Percentiles rank a stretch among this genome's conserved stretches.
phyloP scores from a whole-genome alignment of 257 asterid species.

The Solanum clarkiae region DNA sequence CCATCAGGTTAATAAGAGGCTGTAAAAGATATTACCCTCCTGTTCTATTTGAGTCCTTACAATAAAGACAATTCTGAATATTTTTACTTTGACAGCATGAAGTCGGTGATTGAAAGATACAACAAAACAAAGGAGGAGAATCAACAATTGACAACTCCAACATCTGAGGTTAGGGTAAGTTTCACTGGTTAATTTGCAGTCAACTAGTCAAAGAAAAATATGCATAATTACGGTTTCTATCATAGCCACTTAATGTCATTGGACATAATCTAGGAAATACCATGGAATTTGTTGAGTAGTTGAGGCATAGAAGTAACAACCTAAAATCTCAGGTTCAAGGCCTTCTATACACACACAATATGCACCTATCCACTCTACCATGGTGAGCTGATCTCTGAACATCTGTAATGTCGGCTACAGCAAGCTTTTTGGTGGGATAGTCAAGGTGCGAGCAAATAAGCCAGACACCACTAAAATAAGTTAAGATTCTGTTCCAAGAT shows the following conservation, averaged over 20 bases:
- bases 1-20: not conserved
- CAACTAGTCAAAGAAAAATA: not conserved
- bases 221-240: not conserved
- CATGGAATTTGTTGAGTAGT: not conserved
- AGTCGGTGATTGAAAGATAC: slow-evolving; percentile 53
- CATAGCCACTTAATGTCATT: not conserved
- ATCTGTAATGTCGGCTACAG: not conserved
- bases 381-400: not conserved
- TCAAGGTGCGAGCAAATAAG: not conserved
- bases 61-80: not conserved
- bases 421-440: not conserved
- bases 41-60: not conserved
- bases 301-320: not conserved
- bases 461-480: not conserved
- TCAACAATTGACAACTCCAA: slow-evolving; percentile 39
- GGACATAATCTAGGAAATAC: not conserved
- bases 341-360: not conserved
- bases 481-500: not conserved
- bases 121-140: slow-evolving; percentile 44
- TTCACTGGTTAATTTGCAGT: not conserved
- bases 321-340: not conserved
- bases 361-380: not conserved
- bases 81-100: slow-evolving; percentile 37
- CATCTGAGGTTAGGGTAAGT: slow-evolving; percentile 64
- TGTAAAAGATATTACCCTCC: not conserved